Evolutionary conservation across 139 green algal species (phyloP).

Genomic region (Tetraselmis chui): DNA sequence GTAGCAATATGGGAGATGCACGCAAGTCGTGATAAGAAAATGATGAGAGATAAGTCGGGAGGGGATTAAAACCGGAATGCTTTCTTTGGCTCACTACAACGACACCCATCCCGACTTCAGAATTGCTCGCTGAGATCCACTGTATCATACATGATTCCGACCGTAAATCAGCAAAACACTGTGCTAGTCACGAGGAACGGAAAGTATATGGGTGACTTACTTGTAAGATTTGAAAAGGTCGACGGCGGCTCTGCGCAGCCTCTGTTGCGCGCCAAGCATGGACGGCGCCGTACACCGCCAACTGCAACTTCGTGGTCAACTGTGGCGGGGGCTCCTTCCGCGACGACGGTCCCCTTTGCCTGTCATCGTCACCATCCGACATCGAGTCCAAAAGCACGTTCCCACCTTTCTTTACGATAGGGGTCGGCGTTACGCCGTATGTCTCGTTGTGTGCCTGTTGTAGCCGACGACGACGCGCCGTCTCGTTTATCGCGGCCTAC

Average conservation of each 20-base stretch:
- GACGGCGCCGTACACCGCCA: not conserved
- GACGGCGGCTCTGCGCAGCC: not conserved
- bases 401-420: not conserved
- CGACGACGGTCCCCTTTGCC: too few species aligned
- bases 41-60: too few species aligned
- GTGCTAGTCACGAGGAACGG: too few species aligned
- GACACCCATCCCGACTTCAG: too few species aligned
- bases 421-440: not conserved
- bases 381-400: not conserved
- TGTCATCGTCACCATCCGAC: not conserved
- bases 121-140: too few species aligned
- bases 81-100: too few species aligned
- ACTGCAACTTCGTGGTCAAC: not conserved
- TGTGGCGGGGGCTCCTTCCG: not conserved
- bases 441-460: not conserved
- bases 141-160: too few species aligned
- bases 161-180: too few species aligned
- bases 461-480: not conserved
- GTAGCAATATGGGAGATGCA: too few species aligned
- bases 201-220: too few species aligned
- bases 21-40: too few species aligned
- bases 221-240: not conserved
- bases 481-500: not conserved
- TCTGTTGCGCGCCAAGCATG: not conserved
- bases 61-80: too few species aligned